Evolutionary conservation across 192 early-diverging fungal genomes (phyloP).

Genomic region (Coemansia sp.): DNA sequence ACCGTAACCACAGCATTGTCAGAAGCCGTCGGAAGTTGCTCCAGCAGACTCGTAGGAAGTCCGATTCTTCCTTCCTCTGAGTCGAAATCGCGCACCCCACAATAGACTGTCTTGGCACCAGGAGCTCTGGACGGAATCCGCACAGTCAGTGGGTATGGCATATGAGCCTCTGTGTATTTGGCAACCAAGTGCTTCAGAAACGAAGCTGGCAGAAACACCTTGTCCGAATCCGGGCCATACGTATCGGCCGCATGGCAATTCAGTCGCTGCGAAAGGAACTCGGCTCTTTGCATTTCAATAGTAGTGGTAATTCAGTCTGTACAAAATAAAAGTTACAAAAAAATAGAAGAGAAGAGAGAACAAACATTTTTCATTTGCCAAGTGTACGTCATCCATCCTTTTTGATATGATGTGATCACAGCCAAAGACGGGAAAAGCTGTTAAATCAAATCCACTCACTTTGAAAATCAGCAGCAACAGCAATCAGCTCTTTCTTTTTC

Average conservation of each 20-base stretch:
- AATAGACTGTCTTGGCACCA: constrained; percentile 12
- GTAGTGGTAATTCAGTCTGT: no score
- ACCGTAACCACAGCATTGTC: constrained; percentile 42
- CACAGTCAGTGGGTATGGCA: constrained; percentile 43
- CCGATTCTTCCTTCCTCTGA: constrained; percentile 50
- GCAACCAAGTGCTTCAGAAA: constrained; percentile 24
- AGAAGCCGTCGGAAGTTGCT: constrained; percentile 5
- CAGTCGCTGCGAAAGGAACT: constrained; percentile 20
- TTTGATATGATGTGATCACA: no score
- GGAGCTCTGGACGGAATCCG: no score
- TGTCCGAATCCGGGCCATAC: constrained; percentile 22
- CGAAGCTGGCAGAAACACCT: constrained; percentile 37
- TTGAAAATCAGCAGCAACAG: no score
- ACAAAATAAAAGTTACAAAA: background rate
- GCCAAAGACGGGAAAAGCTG: no score
- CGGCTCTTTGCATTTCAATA: constrained; percentile 7
- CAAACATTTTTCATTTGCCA: no score
- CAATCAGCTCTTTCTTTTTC: background rate
- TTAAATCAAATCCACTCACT: no score
- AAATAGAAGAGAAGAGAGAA: background rate
- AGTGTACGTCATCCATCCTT: no score
- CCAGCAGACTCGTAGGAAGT: constrained; percentile 59
- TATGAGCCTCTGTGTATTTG: constrained; percentile 5
- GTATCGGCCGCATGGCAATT: constrained; percentile 9
- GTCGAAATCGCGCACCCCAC: constrained; percentile 77